Evolutionary conservation across 768 basidiomycete species (phyloP).

Genomic region (Tremella fuciformis): DNA sequence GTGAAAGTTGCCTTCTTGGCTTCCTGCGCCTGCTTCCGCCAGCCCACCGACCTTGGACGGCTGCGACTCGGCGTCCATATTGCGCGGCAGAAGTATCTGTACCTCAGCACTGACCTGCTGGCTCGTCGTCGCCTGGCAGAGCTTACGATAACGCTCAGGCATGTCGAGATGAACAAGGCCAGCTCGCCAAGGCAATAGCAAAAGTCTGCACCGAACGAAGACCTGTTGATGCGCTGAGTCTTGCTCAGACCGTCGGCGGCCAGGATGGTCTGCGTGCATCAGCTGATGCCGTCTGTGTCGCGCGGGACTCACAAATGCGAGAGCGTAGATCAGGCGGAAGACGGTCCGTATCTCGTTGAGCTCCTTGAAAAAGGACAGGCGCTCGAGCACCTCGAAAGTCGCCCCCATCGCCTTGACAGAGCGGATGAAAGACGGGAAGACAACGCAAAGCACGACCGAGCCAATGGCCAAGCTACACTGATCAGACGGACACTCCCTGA

Average conservation of each 20-base stretch:
- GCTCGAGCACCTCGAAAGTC: conserved; percentile 30
- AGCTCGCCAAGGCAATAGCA: conserved; percentile 21
- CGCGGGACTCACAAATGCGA: conserved; percentile 24
- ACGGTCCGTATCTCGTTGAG: conserved; percentile 31
- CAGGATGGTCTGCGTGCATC: conserved; percentile 17
- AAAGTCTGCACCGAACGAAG: conserved; percentile 23
- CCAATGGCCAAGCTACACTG: conserved; percentile 22
- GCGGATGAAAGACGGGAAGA: conserved; percentile 30
- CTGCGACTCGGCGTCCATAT: conserved; percentile 36
- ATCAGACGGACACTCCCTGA: neutral
- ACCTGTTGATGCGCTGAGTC: conserved; percentile 19
- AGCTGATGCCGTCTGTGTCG: neutral
- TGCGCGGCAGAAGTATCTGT: conserved; percentile 37
- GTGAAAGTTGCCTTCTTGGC: conserved; percentile 11
- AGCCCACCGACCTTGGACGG: conserved; percentile 14
- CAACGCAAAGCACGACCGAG: conserved; percentile 21
- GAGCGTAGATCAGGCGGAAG: conserved; percentile 26
- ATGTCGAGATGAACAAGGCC: conserved; percentile 24
- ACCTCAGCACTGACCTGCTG: neutral
- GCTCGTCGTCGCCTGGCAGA: neutral
- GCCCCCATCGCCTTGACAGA: conserved; percentile 27
- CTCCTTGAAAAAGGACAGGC: conserved; percentile 37
- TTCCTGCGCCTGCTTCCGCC: conserved; percentile 6
- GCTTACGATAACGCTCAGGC: conserved; percentile 30
- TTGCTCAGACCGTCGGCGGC: conserved; percentile 25